phyloP scores from a whole-genome alignment of 352 stramenopile species.

The Phytopythium oedochilum region DNA sequence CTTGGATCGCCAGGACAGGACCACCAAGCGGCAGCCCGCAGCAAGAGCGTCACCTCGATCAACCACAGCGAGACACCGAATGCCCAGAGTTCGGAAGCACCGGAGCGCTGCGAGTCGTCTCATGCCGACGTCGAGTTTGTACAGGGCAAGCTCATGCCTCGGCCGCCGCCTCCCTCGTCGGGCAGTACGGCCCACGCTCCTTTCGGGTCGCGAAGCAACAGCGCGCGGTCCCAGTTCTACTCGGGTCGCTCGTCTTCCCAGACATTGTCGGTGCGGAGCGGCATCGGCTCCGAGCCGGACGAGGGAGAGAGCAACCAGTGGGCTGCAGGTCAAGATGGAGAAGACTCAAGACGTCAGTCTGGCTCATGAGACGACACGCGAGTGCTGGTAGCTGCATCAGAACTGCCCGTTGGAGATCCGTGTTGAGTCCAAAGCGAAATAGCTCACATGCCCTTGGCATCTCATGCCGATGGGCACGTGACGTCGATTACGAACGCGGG shows the following conservation, averaged over 20 bases:
- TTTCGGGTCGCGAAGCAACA: not conserved
- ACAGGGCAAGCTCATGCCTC: slow-evolving; percentile 30
- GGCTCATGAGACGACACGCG: too few species aligned
- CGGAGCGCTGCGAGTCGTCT: slow-evolving; percentile 9
- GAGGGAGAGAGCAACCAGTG: too few species aligned
- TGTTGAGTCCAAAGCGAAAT: too few species aligned
- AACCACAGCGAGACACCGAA: not conserved
- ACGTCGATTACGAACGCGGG: too few species aligned
- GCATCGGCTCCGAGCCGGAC: too few species aligned
- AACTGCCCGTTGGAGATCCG: too few species aligned
- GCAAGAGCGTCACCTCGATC: not conserved
- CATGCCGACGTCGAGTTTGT: slow-evolving; percentile 20
- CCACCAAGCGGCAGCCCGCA: not conserved
- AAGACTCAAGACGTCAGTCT: too few species aligned
- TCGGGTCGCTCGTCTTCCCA: not conserved
- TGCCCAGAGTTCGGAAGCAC: not conserved
- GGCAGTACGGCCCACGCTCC: not conserved
- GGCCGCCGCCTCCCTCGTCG: slow-evolving; percentile 13
- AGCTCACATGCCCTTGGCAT: too few species aligned
- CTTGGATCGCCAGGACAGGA: slow-evolving; percentile 2
- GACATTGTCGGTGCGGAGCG: not conserved
- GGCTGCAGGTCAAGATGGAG: too few species aligned
- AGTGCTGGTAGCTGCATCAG: too few species aligned
- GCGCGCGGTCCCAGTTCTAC: slow-evolving; percentile 17
- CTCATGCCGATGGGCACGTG: too few species aligned